These are phyloP conservation scores for Penicillium rolfsii DNA, from an alignment of 2,329 filamentous ascomycete genomes.

Conservation along the genomic window DNA sequence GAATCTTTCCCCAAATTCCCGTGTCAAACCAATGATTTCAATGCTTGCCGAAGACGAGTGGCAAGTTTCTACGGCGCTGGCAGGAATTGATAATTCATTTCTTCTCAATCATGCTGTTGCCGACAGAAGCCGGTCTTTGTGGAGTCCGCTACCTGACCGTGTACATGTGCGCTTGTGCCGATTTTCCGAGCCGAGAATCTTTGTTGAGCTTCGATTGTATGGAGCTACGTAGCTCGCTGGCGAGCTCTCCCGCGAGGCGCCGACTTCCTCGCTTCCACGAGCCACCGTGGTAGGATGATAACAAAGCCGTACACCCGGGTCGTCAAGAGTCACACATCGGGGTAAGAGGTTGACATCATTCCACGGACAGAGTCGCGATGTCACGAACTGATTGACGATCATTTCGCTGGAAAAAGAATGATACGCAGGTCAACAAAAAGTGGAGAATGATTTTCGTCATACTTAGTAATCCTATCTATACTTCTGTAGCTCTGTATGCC, in stretches of 20 bases:
- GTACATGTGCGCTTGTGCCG: neutral
- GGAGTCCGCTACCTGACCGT: neutral
- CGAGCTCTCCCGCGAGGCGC: neutral
- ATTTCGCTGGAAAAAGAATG: neutral
- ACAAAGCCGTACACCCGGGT: neutral
- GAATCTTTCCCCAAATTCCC: neutral
- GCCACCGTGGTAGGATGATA: neutral
- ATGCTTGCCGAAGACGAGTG: neutral
- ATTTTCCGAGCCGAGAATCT: neutral
- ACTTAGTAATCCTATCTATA: neutral
- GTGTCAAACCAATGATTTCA: neutral
- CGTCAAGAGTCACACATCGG: neutral
- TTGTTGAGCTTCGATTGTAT: neutral
- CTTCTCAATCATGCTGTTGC: neutral
- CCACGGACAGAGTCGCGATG: neutral
- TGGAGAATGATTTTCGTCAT: slow-evolving; percentile 1
- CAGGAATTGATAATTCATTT: neutral
- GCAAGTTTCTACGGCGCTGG: neutral
- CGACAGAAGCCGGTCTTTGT: neutral
- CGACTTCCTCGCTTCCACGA: neutral
- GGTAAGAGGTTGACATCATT: neutral
- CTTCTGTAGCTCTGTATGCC: neutral
- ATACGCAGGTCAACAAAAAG: neutral
- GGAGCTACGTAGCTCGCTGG: neutral
- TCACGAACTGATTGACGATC: neutral